Conservation (phyloP, 768 basidiomycete species). For the Tremella mesenterica region DNA sequence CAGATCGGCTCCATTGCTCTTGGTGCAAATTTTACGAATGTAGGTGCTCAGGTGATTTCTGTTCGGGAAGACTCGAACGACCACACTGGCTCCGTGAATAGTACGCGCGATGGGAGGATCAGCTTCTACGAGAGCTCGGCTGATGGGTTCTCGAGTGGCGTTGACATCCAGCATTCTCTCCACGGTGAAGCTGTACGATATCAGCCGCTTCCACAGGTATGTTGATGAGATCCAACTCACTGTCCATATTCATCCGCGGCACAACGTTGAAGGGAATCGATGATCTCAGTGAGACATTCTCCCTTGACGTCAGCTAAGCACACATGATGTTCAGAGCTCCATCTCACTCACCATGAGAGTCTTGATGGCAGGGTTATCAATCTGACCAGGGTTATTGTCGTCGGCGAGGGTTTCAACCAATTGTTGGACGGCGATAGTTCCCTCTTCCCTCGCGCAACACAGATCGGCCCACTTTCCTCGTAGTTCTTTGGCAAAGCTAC, state of each 20-base stretch:
- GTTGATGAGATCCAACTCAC: too few relatives aligned
- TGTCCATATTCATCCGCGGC: background rate
- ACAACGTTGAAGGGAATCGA: background rate
- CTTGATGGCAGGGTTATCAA: background rate
- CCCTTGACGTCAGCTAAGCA: background rate
- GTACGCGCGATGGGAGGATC: background rate
- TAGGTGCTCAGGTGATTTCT: background rate
- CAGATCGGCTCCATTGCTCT: background rate
- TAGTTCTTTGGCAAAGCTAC: background rate
- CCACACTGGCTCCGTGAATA: background rate
- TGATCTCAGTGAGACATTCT: background rate
- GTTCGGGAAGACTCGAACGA: background rate
- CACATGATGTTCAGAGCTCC: background rate
- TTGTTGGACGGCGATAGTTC: background rate
- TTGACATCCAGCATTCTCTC: background rate
- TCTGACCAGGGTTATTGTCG: background rate
- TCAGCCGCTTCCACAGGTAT: too few relatives aligned
- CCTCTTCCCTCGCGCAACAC: background rate
- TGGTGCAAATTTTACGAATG: background rate
- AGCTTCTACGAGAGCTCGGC: background rate
- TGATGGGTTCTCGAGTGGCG: background rate
- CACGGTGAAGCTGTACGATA: background rate
- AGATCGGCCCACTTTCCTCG: background rate
- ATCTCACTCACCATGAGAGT: background rate
- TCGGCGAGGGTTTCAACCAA: background rate